Conservation (phyloP, 1,139 yeast species). For the Geotrichum fermentans region DNA sequence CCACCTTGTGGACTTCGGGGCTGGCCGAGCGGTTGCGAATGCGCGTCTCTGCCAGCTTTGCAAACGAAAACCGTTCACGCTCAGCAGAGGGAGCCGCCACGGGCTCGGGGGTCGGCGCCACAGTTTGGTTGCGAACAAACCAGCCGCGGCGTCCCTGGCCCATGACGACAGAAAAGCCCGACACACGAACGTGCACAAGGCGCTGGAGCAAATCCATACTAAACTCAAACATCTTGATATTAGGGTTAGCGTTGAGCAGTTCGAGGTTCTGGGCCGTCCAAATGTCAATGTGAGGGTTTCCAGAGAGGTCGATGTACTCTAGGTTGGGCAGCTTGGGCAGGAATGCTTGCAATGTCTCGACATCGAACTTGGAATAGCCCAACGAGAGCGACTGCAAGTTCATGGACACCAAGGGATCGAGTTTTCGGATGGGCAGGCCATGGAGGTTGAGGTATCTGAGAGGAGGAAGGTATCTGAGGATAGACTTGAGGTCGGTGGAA, state of each 20-base stretch:
- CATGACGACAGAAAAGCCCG: constrained; percentile 46
- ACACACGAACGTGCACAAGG: constrained; percentile 31
- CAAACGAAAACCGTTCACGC: constrained; percentile 29
- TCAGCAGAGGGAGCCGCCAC: constrained; percentile 10
- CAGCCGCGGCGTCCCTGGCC: constrained; percentile 80
- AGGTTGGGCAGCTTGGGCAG: constrained; percentile 38
- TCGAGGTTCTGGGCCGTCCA: constrained; percentile 52
- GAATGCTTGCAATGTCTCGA: constrained; percentile 48
- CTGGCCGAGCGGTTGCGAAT: constrained; percentile 11
- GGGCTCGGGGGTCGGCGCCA: constrained; percentile 5
- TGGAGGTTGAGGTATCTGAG: constrained; percentile 62
- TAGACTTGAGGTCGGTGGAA: constrained; percentile 39
- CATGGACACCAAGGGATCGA: constrained; percentile 51
- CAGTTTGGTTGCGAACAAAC: constrained; percentile 51
- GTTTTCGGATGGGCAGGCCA: constrained; percentile 65
- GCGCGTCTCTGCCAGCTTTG: constrained; percentile 30
- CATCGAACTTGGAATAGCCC: constrained; percentile 52
- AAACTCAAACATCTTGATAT: constrained; percentile 41
- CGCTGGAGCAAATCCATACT: constrained; percentile 34
- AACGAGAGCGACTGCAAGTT: constrained; percentile 57
- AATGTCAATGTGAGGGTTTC: constrained; percentile 45
- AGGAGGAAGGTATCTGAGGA: constrained; percentile 43
- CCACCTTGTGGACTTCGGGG: constrained; percentile 2
- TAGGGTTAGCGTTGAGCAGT: constrained; percentile 40
- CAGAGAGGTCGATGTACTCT: constrained; percentile 49